Evolutionary conservation across 768 basidiomycete genomes (phyloP).

Genomic region (Collybia sp.): DNA sequence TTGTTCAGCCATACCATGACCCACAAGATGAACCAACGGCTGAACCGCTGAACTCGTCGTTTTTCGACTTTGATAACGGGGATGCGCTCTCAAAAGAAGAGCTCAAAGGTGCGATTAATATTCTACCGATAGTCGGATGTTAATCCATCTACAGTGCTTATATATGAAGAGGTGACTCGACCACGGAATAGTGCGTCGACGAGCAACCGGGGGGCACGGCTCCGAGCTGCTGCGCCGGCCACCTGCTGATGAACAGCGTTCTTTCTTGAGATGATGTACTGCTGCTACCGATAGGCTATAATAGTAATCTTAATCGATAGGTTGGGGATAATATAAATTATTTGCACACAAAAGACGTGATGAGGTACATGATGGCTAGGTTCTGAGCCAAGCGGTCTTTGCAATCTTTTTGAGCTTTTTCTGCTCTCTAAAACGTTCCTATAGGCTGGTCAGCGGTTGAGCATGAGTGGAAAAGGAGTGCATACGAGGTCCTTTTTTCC

Average conservation of each 20-base stretch:
- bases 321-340: no score
- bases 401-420: constrained; percentile 80
- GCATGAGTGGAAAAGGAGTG: constrained; percentile 8
- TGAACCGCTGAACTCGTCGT: constrained; percentile 65
- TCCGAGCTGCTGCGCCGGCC: no score
- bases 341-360: no score
- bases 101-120: constrained; percentile 48
- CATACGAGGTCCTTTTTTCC: constrained; percentile 83
- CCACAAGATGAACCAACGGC: constrained; percentile 86
- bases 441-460: constrained; percentile 12
- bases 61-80: constrained; percentile 82
- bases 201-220: no score
- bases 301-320: no score
- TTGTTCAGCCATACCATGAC: constrained; percentile 76
- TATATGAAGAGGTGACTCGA: constrained; percentile 48
- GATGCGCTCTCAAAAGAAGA: constrained; percentile 60
- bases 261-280: no score
- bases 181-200: constrained; percentile 4
- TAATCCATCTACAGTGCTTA: constrained; percentile 27
- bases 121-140: not conserved
- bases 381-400: constrained; percentile 85
- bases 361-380: constrained; percentile 22
- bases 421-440: constrained; percentile 85
- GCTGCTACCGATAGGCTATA: no score
- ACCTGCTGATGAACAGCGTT: no score